Evolutionary conservation across 148 eudicot genomes (phyloP).

Genomic region (Oxyria digyna): DNA sequence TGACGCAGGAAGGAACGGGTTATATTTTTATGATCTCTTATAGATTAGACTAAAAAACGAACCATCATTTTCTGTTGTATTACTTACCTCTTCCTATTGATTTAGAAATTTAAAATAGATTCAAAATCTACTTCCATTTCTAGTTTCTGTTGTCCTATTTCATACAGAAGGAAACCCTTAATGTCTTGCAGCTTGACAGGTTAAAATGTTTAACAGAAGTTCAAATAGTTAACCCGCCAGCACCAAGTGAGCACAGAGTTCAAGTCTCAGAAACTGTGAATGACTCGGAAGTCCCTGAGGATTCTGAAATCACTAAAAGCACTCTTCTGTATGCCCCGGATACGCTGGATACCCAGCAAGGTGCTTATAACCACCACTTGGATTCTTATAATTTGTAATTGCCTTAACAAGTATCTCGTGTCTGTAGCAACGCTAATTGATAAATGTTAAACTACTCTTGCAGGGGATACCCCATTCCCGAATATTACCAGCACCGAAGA

Average conservation of each 20-base stretch:
- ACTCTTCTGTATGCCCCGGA: slow-evolving; percentile 54
- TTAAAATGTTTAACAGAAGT: slow-evolving; percentile 13
- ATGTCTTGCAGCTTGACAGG: slow-evolving; percentile 33
- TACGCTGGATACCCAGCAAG: slow-evolving; percentile 44
- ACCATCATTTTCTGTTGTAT: too few species aligned
- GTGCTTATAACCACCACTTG: slow-evolving; percentile 17
- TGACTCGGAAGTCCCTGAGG: slow-evolving; percentile 19
- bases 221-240: slow-evolving; percentile 16
- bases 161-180: neutral
- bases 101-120: too few species aligned
- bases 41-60: too few species aligned
- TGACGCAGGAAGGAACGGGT: too few species aligned
- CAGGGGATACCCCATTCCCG: slow-evolving; percentile 23
- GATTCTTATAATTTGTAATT: neutral
- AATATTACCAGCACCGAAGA: slow-evolving; percentile 16
- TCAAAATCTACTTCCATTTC: neutral
- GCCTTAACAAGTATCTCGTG: neutral
- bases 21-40: too few species aligned
- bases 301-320: slow-evolving; percentile 17
- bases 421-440: neutral
- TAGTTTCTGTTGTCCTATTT: neutral
- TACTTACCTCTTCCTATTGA: too few species aligned
- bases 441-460: slow-evolving; percentile 4
- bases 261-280: slow-evolving; percentile 17
- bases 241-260: slow-evolving; percentile 18